These are phyloP conservation scores for Trifolium subterraneum DNA, from an alignment of 306 rosid species.

Conservation along the genomic window DNA sequence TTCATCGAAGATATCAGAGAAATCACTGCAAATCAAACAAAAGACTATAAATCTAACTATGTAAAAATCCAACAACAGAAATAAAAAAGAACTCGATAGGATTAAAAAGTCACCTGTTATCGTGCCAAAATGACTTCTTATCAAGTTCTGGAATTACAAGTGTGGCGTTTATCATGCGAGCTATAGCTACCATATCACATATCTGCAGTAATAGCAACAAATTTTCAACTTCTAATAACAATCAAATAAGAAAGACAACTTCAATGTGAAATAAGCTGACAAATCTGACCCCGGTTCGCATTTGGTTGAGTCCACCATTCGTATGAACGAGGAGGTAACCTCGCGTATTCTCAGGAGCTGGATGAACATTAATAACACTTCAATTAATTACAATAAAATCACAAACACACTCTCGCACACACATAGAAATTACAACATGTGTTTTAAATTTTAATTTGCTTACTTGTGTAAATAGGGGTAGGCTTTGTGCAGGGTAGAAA, in stretches of 20 bases:
- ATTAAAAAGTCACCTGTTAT: conserved; percentile 64
- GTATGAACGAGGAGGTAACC: conserved; percentile 93
- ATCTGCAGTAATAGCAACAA: conserved; percentile 63
- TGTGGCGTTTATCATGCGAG: conserved; percentile 89
- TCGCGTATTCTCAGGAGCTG: conserved; percentile 67
- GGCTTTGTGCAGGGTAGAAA: conserved; percentile 77
- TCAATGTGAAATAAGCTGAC: not conserved
- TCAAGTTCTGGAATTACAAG: conserved; percentile 97
- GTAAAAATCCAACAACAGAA: conserved; percentile 28
- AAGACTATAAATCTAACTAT: conserved; percentile 32
- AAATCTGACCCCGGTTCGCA: conserved; percentile 92
- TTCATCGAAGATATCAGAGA: conserved; percentile 88
- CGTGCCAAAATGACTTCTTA: conserved; percentile 87
- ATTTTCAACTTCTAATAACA: conserved; percentile 39
- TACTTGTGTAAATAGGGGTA: conserved; percentile 70
- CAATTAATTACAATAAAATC: conserved; percentile 30
- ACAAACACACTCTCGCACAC: not conserved
- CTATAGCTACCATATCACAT: conserved; percentile 98
- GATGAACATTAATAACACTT: conserved; percentile 38
- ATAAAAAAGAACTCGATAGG: conserved; percentile 2
- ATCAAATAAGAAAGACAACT: conserved; percentile 3
- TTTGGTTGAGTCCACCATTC: conserved; percentile 97
- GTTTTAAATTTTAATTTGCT: conserved; percentile 40
- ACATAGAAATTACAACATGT: conserved; percentile 15
- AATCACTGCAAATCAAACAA: conserved; percentile 65